phyloP scores from a whole-genome alignment of 176 grass and related monocot species.

The Musa schizocarpa region DNA sequence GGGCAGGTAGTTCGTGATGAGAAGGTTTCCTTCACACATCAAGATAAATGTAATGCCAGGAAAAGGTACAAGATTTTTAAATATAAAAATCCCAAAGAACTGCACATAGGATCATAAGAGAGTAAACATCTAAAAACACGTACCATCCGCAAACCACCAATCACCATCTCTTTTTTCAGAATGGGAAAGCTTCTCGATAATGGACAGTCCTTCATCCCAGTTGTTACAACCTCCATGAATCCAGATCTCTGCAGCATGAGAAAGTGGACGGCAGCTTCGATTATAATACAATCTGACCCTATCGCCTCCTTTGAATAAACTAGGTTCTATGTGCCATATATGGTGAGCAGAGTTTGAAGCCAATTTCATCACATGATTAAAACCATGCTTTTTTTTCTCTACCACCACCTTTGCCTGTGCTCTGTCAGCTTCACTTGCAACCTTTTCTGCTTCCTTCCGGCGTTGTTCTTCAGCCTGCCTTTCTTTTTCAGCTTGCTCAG shows the following conservation, averaged over 20 bases:
- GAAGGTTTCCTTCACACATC: not conserved
- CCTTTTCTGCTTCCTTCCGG: conserved; percentile 55
- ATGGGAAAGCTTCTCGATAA: conserved; percentile 41
- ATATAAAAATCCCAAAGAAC: not conserved
- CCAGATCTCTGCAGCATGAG: conserved; percentile 67
- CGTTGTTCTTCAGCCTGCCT: conserved; percentile 53
- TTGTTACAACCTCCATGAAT: conserved; percentile 85
- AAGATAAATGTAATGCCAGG: conserved; percentile 11
- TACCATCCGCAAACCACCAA: conserved; percentile 84
- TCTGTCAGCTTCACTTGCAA: conserved; percentile 41
- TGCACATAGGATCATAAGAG: not conserved
- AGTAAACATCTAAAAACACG: conserved; percentile 7
- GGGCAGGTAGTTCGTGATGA: not conserved
- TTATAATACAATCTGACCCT: conserved; percentile 76
- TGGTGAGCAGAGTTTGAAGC: conserved; percentile 36
- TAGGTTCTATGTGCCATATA: conserved; percentile 71
- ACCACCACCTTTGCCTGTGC: conserved; percentile 59
- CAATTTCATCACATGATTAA: conserved; percentile 36
- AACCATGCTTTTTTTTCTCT: conserved; percentile 39
- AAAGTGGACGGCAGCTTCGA: conserved; percentile 53
- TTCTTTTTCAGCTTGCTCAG: conserved; percentile 74
- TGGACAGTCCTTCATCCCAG: conserved; percentile 71
- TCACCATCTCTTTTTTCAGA: conserved; percentile 58
- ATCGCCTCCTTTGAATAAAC: conserved; percentile 56
- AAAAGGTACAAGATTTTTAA: not conserved